Conservation (phyloP, 441 rosid species). For the Jatropha multifida region DNA sequence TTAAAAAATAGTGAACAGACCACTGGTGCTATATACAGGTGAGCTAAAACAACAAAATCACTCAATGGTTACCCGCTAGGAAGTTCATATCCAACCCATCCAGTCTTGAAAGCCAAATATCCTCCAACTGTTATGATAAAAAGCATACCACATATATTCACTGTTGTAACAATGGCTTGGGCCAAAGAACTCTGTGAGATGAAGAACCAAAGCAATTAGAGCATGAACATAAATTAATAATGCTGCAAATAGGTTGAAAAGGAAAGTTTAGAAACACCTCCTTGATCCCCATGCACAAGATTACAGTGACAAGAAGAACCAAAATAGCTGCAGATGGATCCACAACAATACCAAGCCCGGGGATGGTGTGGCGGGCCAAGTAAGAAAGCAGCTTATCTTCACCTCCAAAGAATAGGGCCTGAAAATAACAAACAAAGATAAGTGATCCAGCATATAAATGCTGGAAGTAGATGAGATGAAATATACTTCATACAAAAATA, state of each 20-base stretch:
- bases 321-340: slow-evolving; percentile 91
- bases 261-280: slow-evolving; percentile 42
- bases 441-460: background rate
- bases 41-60: slow-evolving; percentile 6
- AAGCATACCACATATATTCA: slow-evolving; percentile 77
- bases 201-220: slow-evolving; percentile 12
- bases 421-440: slow-evolving; percentile 11
- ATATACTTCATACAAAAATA: background rate
- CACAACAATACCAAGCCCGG: slow-evolving; percentile 69
- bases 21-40: background rate
- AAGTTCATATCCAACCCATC: slow-evolving; percentile 84
- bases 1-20: background rate
- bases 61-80: slow-evolving; percentile 53
- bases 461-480: background rate
- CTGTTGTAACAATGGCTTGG: slow-evolving; percentile 72
- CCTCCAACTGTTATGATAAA: slow-evolving; percentile 72
- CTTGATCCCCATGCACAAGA: slow-evolving; percentile 89
- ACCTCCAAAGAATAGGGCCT: slow-evolving; percentile 95
- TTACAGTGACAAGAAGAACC: slow-evolving; percentile 71
- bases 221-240: slow-evolving; percentile 6
- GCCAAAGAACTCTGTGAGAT: slow-evolving; percentile 63
- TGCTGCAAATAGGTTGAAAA: background rate
- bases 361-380: slow-evolving; percentile 78
- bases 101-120: slow-evolving; percentile 73
- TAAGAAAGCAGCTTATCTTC: slow-evolving; percentile 61